Conservation (phyloP, 441 rosid species). For the Arabidopsis hybrid region DNA sequence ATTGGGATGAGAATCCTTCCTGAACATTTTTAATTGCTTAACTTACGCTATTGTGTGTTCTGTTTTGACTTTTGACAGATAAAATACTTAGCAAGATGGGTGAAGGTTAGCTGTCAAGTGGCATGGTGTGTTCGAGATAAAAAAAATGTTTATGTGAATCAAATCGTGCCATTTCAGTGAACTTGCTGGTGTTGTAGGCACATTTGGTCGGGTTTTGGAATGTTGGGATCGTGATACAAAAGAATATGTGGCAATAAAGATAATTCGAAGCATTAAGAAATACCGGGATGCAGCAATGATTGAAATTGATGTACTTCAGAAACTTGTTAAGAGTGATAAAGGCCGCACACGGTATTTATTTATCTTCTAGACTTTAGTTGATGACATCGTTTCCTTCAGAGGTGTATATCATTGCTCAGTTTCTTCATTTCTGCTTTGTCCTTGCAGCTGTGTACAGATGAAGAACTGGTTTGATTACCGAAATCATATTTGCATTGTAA, state of each 20-base stretch:
- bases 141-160: constrained; percentile 61
- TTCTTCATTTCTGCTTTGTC: constrained; percentile 35
- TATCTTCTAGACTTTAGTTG: constrained; percentile 37
- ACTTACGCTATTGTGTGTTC: background rate
- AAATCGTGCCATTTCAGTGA: constrained; percentile 73
- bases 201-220: constrained; percentile 94
- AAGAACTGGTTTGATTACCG: constrained; percentile 86
- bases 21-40: background rate
- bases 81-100: constrained; percentile 89
- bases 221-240: constrained; percentile 86
- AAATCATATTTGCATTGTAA: constrained; percentile 83
- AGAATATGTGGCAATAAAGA: constrained; percentile 82
- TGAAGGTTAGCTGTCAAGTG: constrained; percentile 87
- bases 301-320: constrained; percentile 79
- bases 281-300: constrained; percentile 87
- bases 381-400: constrained; percentile 10
- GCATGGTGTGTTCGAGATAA: constrained; percentile 66
- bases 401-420: constrained; percentile 15
- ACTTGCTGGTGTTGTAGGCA: constrained; percentile 93
- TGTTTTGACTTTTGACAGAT: constrained; percentile 52
- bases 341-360: constrained; percentile 65
- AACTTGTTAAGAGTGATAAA: constrained; percentile 62
- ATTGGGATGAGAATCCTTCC: background rate
- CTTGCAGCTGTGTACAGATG: constrained; percentile 81
- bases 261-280: constrained; percentile 73